Base-by-base conservation (phyloP, 2,329 filamentous ascomycete genomes). In the Mycosphaerella sp. region DNA sequence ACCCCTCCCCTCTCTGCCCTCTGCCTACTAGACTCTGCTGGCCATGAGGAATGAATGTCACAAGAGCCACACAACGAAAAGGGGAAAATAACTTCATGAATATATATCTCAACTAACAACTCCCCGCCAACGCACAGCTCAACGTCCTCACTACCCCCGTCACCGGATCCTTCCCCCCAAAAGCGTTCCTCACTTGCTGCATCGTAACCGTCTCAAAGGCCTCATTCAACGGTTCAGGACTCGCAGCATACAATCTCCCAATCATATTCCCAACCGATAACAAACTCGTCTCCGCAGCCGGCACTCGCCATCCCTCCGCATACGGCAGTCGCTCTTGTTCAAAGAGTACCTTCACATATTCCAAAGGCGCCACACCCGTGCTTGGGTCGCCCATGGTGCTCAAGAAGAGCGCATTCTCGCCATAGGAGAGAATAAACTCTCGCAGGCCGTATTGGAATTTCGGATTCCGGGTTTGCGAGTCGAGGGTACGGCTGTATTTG, bases 351-450 rank as follows among this genome's bases (percentile, higher is more conserved):
- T 56, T 54, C 1, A 58, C 56, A 32, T 54, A 60, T 1, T 51
- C 39, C 11, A 58, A 29, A 0, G 58, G 58, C 11, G 55, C 55
- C 6, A 46, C 41, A 10, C 58, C 58, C 10, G 53, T 54, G 4
- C 38, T 54, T 8, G 58, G 58, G 14, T 60, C 48, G 7, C 68
- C 66, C 63, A 73, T 68, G 2, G 66, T 63, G 31, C 62, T 64
- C 32, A 72, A 53, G 48, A 69, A 72, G 2, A 73, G 50, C 1
- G 68, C 67, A 2, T 67, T 69, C 59, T 73, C 70, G 42, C 67
- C 69, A 51, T 70, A 69, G n/a, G 61, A 64, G 26, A 71, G 59
- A 26, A 71, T 52, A 40, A 67, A 63, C 40, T 71, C 63, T 21
- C 66, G 58, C 1, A 62, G 57, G 9, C 64, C 65, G 45, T 66